Conservation (phyloP, 345 rosid species). For the Populus tremula region DNA sequence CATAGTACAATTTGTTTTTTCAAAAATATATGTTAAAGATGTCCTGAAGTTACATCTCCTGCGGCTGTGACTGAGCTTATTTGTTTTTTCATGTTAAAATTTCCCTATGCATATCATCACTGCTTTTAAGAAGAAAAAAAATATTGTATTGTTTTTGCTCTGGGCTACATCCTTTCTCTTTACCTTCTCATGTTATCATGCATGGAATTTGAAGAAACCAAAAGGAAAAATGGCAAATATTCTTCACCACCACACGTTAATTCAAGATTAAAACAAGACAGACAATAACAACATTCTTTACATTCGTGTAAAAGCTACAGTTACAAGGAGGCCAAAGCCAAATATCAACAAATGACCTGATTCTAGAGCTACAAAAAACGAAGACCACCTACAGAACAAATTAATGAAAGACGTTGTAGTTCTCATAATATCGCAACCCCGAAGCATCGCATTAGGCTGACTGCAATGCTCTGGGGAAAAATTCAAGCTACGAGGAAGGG, state of each 20-base stretch:
- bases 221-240: not conserved
- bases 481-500: not conserved
- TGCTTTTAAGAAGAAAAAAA: not conserved
- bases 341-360: not conserved
- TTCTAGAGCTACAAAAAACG: conserved; percentile 6
- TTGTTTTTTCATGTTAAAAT: not conserved
- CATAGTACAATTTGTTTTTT: too few relatives aligned
- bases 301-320: conserved; percentile 3
- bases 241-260: not conserved
- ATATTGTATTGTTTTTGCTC: too few relatives aligned
- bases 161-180: not conserved
- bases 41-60: not conserved
- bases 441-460: conserved; percentile 38
- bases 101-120: not conserved
- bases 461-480: conserved; percentile 25
- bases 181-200: not conserved
- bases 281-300: not conserved
- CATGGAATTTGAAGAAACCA: not conserved
- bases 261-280: too few relatives aligned
- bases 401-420: conserved; percentile 54
- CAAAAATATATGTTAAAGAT: too few relatives aligned
- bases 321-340: conserved; percentile 2
- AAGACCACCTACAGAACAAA: conserved; percentile 43
- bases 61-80: not conserved
- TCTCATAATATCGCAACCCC: conserved; percentile 65